These are phyloP conservation scores for Podaxis rugospora DNA, from an alignment of 768 basidiomycete genomes.

Conservation along the genomic window DNA sequence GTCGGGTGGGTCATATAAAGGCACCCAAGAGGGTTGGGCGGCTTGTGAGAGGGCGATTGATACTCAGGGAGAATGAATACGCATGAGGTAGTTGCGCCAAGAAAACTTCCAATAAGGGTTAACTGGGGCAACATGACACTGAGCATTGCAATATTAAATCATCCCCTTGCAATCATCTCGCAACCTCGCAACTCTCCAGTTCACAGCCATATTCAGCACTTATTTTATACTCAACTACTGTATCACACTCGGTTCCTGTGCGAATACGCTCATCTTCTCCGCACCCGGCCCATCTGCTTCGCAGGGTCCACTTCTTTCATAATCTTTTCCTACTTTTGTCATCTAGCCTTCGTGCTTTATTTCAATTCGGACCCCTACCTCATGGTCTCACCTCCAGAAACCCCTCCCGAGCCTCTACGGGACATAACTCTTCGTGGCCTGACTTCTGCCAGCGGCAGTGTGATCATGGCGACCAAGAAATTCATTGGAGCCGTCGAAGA, in stretches of 20 bases:
- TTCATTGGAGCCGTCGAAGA: conserved; percentile 84
- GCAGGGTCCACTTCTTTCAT: background rate
- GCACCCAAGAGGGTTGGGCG: background rate
- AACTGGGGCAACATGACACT: background rate
- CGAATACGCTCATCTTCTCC: background rate
- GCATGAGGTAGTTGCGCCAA: background rate
- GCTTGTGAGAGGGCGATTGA: background rate
- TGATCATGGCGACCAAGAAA: conserved; percentile 16
- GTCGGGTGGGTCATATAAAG: background rate
- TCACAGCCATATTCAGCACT: background rate
- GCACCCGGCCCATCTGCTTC: background rate
- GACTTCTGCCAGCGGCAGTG: conserved; percentile 13
- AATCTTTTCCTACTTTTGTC: background rate
- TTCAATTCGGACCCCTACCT: background rate
- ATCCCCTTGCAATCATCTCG: background rate
- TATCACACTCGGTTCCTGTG: background rate
- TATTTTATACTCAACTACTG: background rate
- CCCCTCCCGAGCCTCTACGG: background rate
- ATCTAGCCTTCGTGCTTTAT: background rate
- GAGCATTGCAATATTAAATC: background rate
- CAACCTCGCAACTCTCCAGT: background rate
- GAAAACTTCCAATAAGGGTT: background rate
- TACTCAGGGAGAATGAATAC: background rate
- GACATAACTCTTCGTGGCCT: background rate
- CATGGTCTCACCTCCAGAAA: background rate